phyloP scores from a whole-genome alignment of 2,329 filamentous ascomycete species.

The Aspergillus neoniger region DNA sequence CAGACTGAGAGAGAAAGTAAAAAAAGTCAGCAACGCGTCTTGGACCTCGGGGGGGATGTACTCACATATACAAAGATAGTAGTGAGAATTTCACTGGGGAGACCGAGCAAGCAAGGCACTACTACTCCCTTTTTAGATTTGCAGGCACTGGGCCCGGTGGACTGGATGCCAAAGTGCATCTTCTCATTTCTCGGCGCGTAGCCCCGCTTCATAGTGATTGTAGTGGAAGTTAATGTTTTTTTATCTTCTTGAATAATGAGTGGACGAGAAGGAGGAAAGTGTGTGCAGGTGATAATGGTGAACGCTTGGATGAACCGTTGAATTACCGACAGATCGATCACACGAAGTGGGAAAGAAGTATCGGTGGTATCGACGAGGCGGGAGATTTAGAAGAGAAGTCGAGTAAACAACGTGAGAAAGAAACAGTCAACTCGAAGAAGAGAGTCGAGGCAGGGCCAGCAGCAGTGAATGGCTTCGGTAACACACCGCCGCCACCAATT shows the following conservation, averaged over 20 bases:
- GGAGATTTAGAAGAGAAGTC: neutral
- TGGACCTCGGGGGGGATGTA: neutral
- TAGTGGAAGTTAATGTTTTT: neutral
- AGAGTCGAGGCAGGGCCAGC: neutral
- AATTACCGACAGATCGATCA: neutral
- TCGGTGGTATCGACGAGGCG: neutral
- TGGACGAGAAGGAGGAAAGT: neutral
- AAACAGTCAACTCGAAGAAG: neutral
- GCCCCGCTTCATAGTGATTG: neutral
- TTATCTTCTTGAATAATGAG: too few relatives aligned
- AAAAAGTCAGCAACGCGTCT: neutral
- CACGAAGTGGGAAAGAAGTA: neutral
- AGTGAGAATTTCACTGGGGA: neutral
- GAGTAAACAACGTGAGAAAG: neutral
- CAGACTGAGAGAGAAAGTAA: neutral
- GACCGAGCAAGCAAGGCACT: neutral
- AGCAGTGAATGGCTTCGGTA: neutral
- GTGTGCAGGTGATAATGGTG: neutral
- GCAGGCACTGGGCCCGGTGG: too few relatives aligned
- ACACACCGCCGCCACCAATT: neutral
- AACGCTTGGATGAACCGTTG: neutral
- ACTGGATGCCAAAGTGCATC: too few relatives aligned
- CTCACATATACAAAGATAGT: neutral
- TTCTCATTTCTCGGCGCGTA: neutral
- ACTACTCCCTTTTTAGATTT: too few relatives aligned